These are phyloP conservation scores for Monosporascus ibericus DNA, from an alignment of 2,329 filamentous ascomycete genomes.

Conservation along the genomic window DNA sequence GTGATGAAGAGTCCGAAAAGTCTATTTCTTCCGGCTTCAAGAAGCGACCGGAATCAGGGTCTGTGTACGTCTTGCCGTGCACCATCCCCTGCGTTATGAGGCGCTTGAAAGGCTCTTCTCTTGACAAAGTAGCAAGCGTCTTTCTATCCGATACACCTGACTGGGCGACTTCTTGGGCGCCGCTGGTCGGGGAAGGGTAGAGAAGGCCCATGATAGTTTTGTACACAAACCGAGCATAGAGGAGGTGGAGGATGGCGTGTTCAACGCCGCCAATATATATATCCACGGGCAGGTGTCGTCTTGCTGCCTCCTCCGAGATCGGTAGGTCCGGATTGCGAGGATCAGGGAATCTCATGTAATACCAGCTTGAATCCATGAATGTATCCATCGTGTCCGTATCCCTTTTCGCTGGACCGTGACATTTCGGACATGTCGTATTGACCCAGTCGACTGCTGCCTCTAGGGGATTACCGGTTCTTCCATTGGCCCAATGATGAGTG, in stretches of 20 bases:
- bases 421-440: slow-evolving; percentile 69
- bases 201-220: slow-evolving; percentile 67
- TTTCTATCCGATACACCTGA: background rate
- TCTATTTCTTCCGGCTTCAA: slow-evolving; percentile 72
- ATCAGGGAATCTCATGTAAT: slow-evolving; percentile 76
- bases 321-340: slow-evolving; percentile 55
- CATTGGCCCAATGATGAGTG: slow-evolving; percentile 60
- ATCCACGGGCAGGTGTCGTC: slow-evolving; percentile 65
- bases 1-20: slow-evolving; percentile 46
- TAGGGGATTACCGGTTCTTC: slow-evolving; percentile 70
- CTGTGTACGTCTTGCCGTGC: slow-evolving; percentile 74
- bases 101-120: slow-evolving; percentile 68
- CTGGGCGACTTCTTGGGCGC: slow-evolving; percentile 12
- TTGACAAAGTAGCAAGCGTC: slow-evolving; percentile 24
- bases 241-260: slow-evolving; percentile 82
- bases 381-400: slow-evolving; percentile 97
- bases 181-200: slow-evolving; percentile 32
- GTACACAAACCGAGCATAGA: slow-evolving; percentile 86
- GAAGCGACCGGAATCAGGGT: slow-evolving; percentile 70
- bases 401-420: slow-evolving; percentile 62
- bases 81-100: slow-evolving; percentile 91
- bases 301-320: slow-evolving; percentile 55
- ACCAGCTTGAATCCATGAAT: slow-evolving; percentile 94
- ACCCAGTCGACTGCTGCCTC: slow-evolving; percentile 68
- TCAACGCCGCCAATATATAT: slow-evolving; percentile 87